These are phyloP conservation scores for Xylaria sp. DNA, from an alignment of 2,329 filamentous ascomycete genomes.

Conservation along the genomic window DNA sequence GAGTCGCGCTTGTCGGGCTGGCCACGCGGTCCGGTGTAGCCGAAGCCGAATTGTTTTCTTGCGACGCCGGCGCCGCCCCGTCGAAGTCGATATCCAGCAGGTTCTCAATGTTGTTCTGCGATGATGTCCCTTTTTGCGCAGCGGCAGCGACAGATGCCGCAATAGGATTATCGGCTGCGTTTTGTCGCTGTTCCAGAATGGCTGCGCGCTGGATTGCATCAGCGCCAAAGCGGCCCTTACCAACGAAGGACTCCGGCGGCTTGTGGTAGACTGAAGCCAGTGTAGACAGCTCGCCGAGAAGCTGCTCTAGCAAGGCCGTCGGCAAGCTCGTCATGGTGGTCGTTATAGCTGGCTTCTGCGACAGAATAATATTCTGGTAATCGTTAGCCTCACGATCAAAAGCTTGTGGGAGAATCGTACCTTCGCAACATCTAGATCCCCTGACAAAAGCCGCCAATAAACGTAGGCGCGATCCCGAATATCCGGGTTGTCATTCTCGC, in stretches of 20 bases:
- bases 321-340: constrained; percentile 93
- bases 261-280: constrained; percentile 98
- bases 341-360: constrained; percentile 90
- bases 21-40: constrained; percentile 71
- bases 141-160: constrained; percentile 79
- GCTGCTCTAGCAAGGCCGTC: constrained; percentile 78
- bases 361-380: constrained; percentile 78
- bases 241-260: constrained; percentile 95
- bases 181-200: constrained; percentile 93
- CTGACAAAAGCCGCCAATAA: constrained; percentile 95
- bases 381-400: constrained; percentile 28
- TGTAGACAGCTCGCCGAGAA: constrained; percentile 90
- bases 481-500: constrained; percentile 96
- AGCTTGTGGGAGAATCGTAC: constrained; percentile 44
- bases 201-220: constrained; percentile 93
- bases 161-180: constrained; percentile 91
- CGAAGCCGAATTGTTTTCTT: constrained; percentile 58
- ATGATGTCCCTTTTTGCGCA: constrained; percentile 56
- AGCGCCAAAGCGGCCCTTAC: constrained; percentile 89
- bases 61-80: constrained; percentile 85
- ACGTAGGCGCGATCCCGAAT: constrained; percentile 96
- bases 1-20: constrained; percentile 56
- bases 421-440: constrained; percentile 88
- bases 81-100: constrained; percentile 96
- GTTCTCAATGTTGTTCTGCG: constrained; percentile 87